phyloP scores from a whole-genome alignment of 116 monocot species.

The Iris pallida region DNA sequence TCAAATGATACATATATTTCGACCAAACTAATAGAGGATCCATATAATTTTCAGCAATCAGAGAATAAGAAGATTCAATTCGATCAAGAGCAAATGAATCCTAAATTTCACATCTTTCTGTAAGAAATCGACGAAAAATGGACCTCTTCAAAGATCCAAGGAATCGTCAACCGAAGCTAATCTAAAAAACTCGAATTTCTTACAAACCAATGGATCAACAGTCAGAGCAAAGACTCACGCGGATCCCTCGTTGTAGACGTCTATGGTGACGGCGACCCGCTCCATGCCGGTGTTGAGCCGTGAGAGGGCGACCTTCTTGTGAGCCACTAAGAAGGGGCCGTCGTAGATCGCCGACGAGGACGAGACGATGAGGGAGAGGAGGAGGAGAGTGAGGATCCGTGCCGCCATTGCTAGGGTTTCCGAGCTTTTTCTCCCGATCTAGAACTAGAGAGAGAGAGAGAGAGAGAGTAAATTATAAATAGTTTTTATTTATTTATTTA shows the following conservation, averaged over 20 bases:
- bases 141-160: no score
- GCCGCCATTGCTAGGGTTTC: conserved; percentile 37
- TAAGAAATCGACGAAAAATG: no score
- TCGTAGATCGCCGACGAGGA: conserved; percentile 42
- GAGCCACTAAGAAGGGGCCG: conserved; percentile 73
- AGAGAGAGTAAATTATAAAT: neutral
- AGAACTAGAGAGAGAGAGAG: neutral
- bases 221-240: conserved; percentile 34
- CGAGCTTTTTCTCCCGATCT: neutral
- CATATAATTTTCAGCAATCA: no score
- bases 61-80: no score
- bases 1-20: no score
- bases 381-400: conserved; percentile 11
- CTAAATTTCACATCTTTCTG: no score
- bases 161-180: no score
- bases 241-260: conserved; percentile 91
- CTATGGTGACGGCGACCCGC: conserved; percentile 69
- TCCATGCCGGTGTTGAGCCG: conserved; percentile 79
- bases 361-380: conserved; percentile 12
- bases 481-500: no score
- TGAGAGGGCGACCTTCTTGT: conserved; percentile 74
- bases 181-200: no score
- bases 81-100: no score
- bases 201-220: no score
- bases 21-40: no score